Base-by-base conservation (phyloP, 1,284 basidiomycete species). In the Leccinum holopus region DNA sequence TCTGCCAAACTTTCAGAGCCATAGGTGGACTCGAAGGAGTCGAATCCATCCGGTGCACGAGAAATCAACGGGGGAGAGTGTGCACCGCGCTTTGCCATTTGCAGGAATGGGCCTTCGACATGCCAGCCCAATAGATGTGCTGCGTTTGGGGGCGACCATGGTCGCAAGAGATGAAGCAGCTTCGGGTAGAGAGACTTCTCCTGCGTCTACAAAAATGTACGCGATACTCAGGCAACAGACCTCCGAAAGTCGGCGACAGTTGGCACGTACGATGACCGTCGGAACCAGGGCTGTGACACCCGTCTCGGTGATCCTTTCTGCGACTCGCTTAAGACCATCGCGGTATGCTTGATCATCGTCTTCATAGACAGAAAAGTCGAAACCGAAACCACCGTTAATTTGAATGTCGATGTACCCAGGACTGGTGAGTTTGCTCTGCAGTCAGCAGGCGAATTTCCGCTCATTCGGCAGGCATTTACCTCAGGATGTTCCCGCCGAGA, bases 201-300 rank as follows among this genome's bases (percentile, higher is more conserved):
- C 78, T 91, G 90, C 0, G 90, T 91, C 90, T 92, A 69, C 12
- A 12, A 37, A 7, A 21, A 21, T 8, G 4, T 49, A 30, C 54
- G 18, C 0, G 3, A 9, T 60, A 44, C 9, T 61, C 18, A 47
- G 51, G 47, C 33, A 16, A 51, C 6, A 30, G 8, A 25, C 32
- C 35, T 9, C n/a, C 35, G 16, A 18, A 16, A 51, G n/a, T 16
- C 7, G 21, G 21, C 21, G 54, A 52, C 8, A 28, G 57, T 8
- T 14, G 14, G 28, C 28, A 79, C 88, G 67, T 70, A 92, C 90
- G 65, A 94, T 91, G 63, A 94, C 81, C 3, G 90, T 93, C 10
- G 90, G 89, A 44, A 91, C 79, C n/a, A 92, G 92, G 81, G 90
- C 87, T 30, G 94, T 96, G 7, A 94, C 92, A 7, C 94, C 94